phyloP scores from a whole-genome alignment of 495 filamentous ascomycete species.

The Penicillium tannophilum region DNA sequence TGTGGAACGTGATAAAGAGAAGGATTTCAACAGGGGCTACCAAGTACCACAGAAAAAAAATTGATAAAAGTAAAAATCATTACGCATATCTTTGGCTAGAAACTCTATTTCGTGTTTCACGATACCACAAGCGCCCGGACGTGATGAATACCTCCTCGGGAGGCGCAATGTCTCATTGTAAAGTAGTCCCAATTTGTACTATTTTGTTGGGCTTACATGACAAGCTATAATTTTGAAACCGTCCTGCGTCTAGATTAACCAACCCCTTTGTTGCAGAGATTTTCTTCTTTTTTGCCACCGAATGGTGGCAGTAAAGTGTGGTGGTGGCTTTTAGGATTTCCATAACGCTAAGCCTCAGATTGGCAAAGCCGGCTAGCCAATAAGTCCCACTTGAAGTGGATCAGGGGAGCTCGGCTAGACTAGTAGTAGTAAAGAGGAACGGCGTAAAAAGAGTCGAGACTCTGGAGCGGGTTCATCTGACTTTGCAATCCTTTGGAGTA shows the following conservation, averaged over 20 bases:
- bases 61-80: background rate
- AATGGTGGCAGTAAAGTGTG: constrained; percentile 4
- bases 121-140: constrained; percentile 13
- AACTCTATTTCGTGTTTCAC: constrained; percentile 21
- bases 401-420: constrained; percentile 4
- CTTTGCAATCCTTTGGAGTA: background rate
- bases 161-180: constrained; percentile 21
- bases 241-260: constrained; percentile 3
- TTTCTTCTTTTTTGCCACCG: constrained; percentile 6
- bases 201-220: background rate
- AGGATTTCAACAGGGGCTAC: background rate
- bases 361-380: constrained; percentile 18
- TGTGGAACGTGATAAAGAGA: background rate
- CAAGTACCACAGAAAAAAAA: background rate
- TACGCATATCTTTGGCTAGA: background rate
- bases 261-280: constrained; percentile 1
- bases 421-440: background rate
- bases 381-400: constrained; percentile 1
- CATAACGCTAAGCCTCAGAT: constrained; percentile 18
- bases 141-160: constrained; percentile 13
- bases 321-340: constrained; percentile 12
- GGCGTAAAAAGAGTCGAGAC: constrained; percentile 17
- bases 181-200: constrained; percentile 3
- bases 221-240: constrained; percentile 1
- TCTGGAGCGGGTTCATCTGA: constrained; percentile 15